Base-by-base conservation (phyloP, 495 filamentous ascomycete species). In the Terfezia boudieri region DNA sequence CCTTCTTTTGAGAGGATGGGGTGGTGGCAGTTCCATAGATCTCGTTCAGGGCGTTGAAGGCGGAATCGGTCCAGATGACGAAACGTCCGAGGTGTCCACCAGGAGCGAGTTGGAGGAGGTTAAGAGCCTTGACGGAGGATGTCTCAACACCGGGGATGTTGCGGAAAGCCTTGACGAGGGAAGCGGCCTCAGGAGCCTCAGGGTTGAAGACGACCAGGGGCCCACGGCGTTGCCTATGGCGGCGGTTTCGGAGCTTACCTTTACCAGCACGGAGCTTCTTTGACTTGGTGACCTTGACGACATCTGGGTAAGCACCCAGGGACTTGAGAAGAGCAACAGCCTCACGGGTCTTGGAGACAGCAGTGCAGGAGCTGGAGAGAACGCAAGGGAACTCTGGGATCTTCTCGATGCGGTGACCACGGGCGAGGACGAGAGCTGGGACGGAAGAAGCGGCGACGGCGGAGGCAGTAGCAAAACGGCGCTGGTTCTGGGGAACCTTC, bases 131-230 rank as follows among this genome's bases (percentile, higher is more conserved):
- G 69, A 98, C 90, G 55, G 86, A 81, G 67, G 76, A 88, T 60
- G 87, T 95, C 82, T 98, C 90, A 62, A 96, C 89, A 75, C 90
- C 90, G 62, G 90, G 79, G 67, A 98, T 81, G 78, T 98, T 98
- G 77, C 90, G 86, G 80, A 94, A 94, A 57, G 86, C 87, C 67
- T 75, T 77, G 64, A 86, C 78, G 61, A 96, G 76, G 65, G 90
- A 83, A 72, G 84, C 88, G 71, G 89, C 85, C 38, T 48, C 54
- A 64, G 95, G 90, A 67, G 81, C 76, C 68, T 87, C 83, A 57
- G 86, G 81, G 77, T 87, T 81, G 78, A 94, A 94, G 75, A 98
- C 81, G 68, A 98, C 79, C 52, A 98, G 81, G 60, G 90, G 90
- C 64, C 90, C 90, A 69, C 90, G 92, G 67, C 90, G 84, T 75